Evolutionary conservation across 148 eudicot species (phyloP), one percentile per base, ranked within the genome.

Genomic region (Gaultheria prostrata): DNA sequence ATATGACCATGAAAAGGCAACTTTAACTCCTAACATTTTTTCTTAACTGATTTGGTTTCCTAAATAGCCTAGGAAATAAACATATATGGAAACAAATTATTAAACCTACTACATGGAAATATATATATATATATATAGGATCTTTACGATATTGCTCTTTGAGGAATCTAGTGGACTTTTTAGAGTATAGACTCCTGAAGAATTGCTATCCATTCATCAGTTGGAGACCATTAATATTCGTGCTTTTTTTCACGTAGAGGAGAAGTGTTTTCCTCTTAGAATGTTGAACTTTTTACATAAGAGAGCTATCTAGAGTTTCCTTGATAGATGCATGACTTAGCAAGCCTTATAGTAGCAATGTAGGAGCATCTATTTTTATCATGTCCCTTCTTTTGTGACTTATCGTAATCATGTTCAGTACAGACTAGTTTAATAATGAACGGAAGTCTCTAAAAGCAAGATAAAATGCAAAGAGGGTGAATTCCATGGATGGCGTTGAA

Each of bases 301-400:
- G 28, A 83, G 70, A 21, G 32, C 56, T 85, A n/a, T 50, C 70
- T 28, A 70, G 57, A 46, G 39, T 63, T 82, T 46, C 43, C 57
- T 50, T 30, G 51, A 48, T 81, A 70, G 39, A 39, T 30, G 57
- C 46, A 70, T 17, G 63, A 81, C 35, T 81, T 69, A 59, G 57
- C 43, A 63, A 46, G 83, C 70, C 70, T 17, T 39, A 18, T 35
- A 20, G 50, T 73, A 39, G 50, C 77, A 73, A 35, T 74, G 13
- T 45, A 74, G 43, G 43, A 39, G 43, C 4, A 39, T 48, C 20
- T 65, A 24, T 30, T 26, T 30, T 65, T 26, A 65, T 65, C 71
- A 65, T 26, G 1, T 65, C 71, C 28, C 71, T 26, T 65, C 15
- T 65, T 65, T 26, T 26, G 32, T 8, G 28, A 65, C 54, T 48